phyloP scores from a whole-genome alignment of 2,329 filamentous ascomycete genomes.

The Waltergamsia citrina region DNA sequence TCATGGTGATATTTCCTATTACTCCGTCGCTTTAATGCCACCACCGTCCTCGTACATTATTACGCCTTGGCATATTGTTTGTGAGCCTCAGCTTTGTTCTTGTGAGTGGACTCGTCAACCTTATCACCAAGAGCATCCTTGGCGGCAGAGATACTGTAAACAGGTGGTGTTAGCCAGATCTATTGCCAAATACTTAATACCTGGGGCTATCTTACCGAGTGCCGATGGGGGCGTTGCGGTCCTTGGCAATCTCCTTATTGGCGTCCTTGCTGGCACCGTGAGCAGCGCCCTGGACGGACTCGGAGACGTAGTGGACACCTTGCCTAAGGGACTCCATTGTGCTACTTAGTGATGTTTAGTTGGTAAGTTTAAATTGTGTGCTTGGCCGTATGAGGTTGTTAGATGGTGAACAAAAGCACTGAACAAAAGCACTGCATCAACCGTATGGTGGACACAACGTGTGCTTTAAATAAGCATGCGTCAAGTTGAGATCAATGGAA shows the following conservation, averaged over 20 bases:
- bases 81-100: constrained; percentile 31
- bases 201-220: constrained; percentile 39
- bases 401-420: constrained; percentile 7
- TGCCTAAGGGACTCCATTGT: constrained; percentile 48
- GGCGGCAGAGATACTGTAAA: constrained; percentile 26
- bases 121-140: constrained; percentile 42
- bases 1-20: too few species aligned
- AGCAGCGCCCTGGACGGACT: constrained; percentile 50
- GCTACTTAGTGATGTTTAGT: constrained; percentile 13
- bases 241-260: constrained; percentile 63
- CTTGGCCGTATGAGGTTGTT: constrained; percentile 9
- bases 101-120: constrained; percentile 28
- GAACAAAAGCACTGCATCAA: too few species aligned
- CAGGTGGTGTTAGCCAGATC: constrained; percentile 17
- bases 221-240: constrained; percentile 37
- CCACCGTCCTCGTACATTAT: too few species aligned
- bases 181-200: neutral
- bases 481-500: too few species aligned
- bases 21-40: neutral
- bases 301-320: constrained; percentile 60
- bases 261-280: constrained; percentile 55
- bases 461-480: too few species aligned
- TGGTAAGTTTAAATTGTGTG: constrained; percentile 5
- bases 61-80: constrained; percentile 25
- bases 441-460: too few species aligned